phyloP scores from a whole-genome alignment of 768 basidiomycete species.

The Pleurotus pulmonarius region DNA sequence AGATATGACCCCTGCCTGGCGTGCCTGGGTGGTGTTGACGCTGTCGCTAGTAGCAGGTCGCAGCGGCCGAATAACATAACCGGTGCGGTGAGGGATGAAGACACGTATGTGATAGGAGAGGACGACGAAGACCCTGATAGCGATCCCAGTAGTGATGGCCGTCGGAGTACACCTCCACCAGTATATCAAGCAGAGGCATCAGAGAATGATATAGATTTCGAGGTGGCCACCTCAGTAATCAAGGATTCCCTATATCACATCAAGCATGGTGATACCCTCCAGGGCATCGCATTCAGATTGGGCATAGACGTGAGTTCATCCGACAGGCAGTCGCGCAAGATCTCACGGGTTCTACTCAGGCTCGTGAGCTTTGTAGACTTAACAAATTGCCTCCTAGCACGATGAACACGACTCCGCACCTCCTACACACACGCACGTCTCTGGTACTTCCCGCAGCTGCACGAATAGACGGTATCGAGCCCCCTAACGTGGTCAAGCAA shows the following conservation, averaged over 20 bases:
- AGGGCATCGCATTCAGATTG: conserved; percentile 60
- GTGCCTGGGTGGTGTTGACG: conserved; percentile 58
- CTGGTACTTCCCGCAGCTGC: conserved; percentile 50
- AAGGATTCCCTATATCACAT: conserved; percentile 44
- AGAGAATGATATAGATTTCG: not conserved
- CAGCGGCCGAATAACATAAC: conserved; percentile 34
- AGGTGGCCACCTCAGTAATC: conserved; percentile 1
- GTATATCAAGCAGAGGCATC: conserved; percentile 3
- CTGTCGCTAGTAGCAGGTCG: conserved; percentile 19
- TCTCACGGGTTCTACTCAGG: conserved; percentile 27
- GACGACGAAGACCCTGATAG: conserved; percentile 42
- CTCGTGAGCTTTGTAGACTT: conserved; percentile 55
- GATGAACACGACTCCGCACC: conserved; percentile 66
- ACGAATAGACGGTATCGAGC: conserved; percentile 20
- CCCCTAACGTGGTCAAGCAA: conserved; percentile 10
- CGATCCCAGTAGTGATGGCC: conserved; percentile 13
- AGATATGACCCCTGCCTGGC: conserved; percentile 71
- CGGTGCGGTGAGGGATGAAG: conserved; percentile 56
- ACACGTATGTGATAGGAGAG: conserved; percentile 63
- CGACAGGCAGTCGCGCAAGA: not conserved
- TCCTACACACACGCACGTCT: conserved; percentile 64
- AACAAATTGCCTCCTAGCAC: conserved; percentile 66
- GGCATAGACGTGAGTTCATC: conserved; percentile 52
- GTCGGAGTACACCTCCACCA: conserved; percentile 3
- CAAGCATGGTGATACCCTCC: conserved; percentile 53